Base-by-base conservation (phyloP, 164 flowering plant genomes). In the Vitis rotundifolia region DNA sequence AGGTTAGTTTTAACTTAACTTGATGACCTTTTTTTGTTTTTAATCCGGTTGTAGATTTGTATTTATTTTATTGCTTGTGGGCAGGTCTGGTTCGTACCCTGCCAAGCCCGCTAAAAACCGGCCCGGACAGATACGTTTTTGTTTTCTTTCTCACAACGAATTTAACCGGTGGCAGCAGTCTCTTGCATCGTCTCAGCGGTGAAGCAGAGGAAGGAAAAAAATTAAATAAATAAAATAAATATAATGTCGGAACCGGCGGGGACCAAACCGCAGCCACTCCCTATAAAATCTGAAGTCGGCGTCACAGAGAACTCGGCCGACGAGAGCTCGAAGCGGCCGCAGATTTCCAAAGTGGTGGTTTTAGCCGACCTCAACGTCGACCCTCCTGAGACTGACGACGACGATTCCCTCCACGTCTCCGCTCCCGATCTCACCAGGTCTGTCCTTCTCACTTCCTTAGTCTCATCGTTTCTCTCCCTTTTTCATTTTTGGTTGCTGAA, bases 291-390 rank as follows among this genome's bases (percentile, higher is more conserved):
- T 7, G 80, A 80, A 47, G 58, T 57, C 10, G 54, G 26, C 19
- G 51, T 65, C 52, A 22, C 55, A 9, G 81, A 73, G 16, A 67
- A 22, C 71, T 44, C 75, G 51, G 5, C 37, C n/a, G 76, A 49
- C 31, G 73, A 67, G 10, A 67, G 19, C 58, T 63, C 79, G 12
- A 79, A 14, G 57, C 22, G 50, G 52, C 69, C 8, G 19, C 73
- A 59, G 64, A 75, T 61, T 53, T 70, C 75, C 52, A 85, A 80
- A 67, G 19, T 78, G 69, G 80, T 83, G 66, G 81, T 88, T 29
- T 73, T 90, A 22, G 91, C 91, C 44, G 95, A 90, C 79, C 91
- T 90, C 66, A 90, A 90, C 79, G 83, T 78, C 71, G 86, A 88
- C 51, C 95, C 92, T 74, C 89, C 91, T 19, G 88, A 86, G 50